Evolutionary conservation across 208 protist genomes (phyloP).

Genomic region (Vickermania spadyakhi): DNA sequence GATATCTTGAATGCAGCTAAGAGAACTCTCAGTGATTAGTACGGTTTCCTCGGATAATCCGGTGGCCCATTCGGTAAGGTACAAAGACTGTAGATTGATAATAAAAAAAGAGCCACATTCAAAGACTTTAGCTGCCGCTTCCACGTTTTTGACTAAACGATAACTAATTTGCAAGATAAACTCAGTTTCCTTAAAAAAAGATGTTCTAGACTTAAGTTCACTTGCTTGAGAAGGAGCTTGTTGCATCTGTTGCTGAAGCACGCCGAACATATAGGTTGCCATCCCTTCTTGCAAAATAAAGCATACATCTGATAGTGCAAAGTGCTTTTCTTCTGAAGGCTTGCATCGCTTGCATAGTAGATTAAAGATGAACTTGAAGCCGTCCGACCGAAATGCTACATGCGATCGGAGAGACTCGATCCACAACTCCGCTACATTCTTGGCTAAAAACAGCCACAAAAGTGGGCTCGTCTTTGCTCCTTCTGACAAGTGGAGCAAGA

Average conservation of each 20-base stretch:
- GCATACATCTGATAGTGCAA: slow-evolving; percentile 17
- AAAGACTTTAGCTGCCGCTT: slow-evolving; percentile 23
- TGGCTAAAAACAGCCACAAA: slow-evolving; percentile 32
- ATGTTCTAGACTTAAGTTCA: not conserved
- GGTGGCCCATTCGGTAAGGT: not conserved
- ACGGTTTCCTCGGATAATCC: not conserved
- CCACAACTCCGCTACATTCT: slow-evolving; percentile 12
- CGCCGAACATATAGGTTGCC: slow-evolving; percentile 10
- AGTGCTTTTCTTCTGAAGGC: slow-evolving; percentile 15
- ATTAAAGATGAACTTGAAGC: slow-evolving; percentile 12
- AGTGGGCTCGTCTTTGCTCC: slow-evolving; percentile 1
- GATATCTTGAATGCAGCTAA: slow-evolving; percentile 29
- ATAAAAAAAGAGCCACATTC: slow-evolving; percentile 20
- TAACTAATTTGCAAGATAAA: slow-evolving; percentile 18
- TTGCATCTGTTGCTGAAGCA: slow-evolving; percentile 8
- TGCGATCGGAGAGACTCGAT: not conserved
- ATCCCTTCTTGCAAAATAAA: slow-evolving; percentile 30
- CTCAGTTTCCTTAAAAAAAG: slow-evolving; percentile 4
- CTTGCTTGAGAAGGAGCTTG: not conserved
- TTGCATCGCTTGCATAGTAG: slow-evolving; percentile 29
- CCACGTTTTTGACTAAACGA: slow-evolving; percentile 17
- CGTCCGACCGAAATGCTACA: slow-evolving; percentile 6
- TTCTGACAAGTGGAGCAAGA: slow-evolving; percentile 8
- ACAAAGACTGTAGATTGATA: slow-evolving; percentile 8
- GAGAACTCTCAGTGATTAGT: slow-evolving; percentile 18